Evolutionary conservation across 192 early-diverging fungal species (phyloP).

Genomic region (Pilobolus umbonatus): DNA sequence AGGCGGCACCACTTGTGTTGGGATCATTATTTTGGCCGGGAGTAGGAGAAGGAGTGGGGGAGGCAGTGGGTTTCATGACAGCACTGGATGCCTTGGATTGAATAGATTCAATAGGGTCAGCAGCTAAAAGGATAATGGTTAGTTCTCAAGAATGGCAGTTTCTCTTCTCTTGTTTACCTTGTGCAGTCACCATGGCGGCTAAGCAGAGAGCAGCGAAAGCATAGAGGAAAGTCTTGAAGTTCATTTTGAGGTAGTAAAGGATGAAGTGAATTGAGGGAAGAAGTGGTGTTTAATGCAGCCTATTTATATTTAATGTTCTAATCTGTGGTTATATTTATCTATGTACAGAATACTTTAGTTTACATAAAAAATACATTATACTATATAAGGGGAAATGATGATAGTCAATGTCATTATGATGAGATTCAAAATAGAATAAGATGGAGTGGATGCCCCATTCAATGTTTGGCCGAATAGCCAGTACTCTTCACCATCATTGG

Average conservation of each 20-base stretch:
- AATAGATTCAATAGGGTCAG: background rate
- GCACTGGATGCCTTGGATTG: background rate
- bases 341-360: too few relatives aligned
- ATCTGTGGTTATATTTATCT: too few relatives aligned
- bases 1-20: background rate
- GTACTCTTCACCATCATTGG: conserved; percentile 12
- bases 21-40: too few relatives aligned
- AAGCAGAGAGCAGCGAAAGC: conserved; percentile 5
- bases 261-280: too few relatives aligned
- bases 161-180: background rate
- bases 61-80: conserved; percentile 1
- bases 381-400: too few relatives aligned
- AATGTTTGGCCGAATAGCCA: conserved; percentile 20
- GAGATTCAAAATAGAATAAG: too few relatives aligned
- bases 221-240: conserved; percentile 8
- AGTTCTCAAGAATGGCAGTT: background rate
- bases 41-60: background rate
- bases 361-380: too few relatives aligned
- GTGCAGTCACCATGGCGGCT: conserved; percentile 1
- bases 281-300: too few relatives aligned
- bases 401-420: too few relatives aligned
- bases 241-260: too few relatives aligned
- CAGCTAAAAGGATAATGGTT: background rate
- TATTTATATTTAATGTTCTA: too few relatives aligned
- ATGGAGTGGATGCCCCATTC: conserved; percentile 4